Evolutionary conservation across 208 protist species (phyloP).

Genomic region (Wallacemonas sp.): DNA sequence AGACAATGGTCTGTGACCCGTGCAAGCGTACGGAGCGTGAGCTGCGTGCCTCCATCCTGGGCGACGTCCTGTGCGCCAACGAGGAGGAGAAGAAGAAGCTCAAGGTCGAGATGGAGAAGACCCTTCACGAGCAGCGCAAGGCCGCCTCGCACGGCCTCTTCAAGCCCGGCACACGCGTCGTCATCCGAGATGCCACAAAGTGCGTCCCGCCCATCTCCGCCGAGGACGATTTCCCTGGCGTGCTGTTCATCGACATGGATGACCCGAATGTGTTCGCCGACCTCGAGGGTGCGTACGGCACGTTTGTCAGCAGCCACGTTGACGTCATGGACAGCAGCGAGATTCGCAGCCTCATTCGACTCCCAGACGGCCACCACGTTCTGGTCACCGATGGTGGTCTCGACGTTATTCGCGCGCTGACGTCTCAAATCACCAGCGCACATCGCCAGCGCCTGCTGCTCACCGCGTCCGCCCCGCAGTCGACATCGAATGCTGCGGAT

Average conservation of each 20-base stretch:
- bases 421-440: constrained; percentile 35
- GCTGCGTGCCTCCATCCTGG: constrained; percentile 66
- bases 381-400: constrained; percentile 86
- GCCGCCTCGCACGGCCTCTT: constrained; percentile 85
- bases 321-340: constrained; percentile 85
- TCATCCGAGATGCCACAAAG: constrained; percentile 72
- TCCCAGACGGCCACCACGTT: constrained; percentile 77
- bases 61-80: constrained; percentile 63
- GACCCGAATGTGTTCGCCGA: constrained; percentile 42
- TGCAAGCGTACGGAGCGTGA: constrained; percentile 75
- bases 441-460: constrained; percentile 11
- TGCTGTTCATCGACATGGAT: constrained; percentile 80
- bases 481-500: neutral
- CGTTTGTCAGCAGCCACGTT: constrained; percentile 84
- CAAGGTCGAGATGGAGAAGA: constrained; percentile 63
- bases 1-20: constrained; percentile 58
- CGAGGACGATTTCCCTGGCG: constrained; percentile 78
- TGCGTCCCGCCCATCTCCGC: constrained; percentile 76
- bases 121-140: constrained; percentile 80
- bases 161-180: constrained; percentile 62
- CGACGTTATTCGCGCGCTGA: constrained; percentile 72
- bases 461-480: neutral
- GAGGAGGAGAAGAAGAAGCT: constrained; percentile 70
- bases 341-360: constrained; percentile 80
- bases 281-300: constrained; percentile 80